Percentiles rank a stretch among this genome's conserved stretches.
Evolutionary conservation across 192 early-diverging fungal species (phyloP).

Genomic region (Backusella westeae): DNA sequence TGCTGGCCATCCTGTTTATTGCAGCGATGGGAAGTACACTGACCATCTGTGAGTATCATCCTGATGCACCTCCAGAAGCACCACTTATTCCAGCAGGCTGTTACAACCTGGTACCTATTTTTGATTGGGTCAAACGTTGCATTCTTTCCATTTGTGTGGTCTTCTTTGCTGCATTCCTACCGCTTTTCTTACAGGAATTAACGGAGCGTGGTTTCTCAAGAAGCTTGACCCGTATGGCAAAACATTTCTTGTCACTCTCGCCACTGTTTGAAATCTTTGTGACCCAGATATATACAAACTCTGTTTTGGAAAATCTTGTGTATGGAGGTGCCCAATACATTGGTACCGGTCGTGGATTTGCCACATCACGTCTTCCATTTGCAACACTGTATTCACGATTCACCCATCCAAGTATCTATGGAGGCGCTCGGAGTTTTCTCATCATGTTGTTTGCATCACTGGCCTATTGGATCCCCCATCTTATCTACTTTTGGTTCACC

Average conservation of each 20-base stretch:
- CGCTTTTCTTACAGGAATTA: slow-evolving; percentile 80
- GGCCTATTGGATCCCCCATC: slow-evolving; percentile 67
- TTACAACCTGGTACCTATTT: slow-evolving; percentile 69
- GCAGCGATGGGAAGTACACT: slow-evolving; percentile 66
- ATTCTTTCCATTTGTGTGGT: slow-evolving; percentile 80
- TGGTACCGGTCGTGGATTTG: slow-evolving; percentile 83
- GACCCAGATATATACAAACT: slow-evolving; percentile 84
- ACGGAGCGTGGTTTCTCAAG: slow-evolving; percentile 79
- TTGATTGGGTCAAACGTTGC: slow-evolving; percentile 81
- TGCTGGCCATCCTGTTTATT: slow-evolving; percentile 76
- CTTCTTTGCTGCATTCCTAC: slow-evolving; percentile 79
- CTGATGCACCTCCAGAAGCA: slow-evolving; percentile 47
- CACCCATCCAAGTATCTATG: slow-evolving; percentile 70
- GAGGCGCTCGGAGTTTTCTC: slow-evolving; percentile 66
- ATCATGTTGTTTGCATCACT: slow-evolving; percentile 75
- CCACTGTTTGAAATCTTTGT: slow-evolving; percentile 84
- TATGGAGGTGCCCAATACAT: slow-evolving; percentile 86
- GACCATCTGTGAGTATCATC: slow-evolving; percentile 55
- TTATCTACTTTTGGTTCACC: slow-evolving; percentile 83
- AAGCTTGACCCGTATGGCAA: slow-evolving; percentile 66
- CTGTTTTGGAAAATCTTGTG: slow-evolving; percentile 74
- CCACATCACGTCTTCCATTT: slow-evolving; percentile 76
- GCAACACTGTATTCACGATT: slow-evolving; percentile 74
- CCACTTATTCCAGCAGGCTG: slow-evolving; percentile 55
- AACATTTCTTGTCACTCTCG: slow-evolving; percentile 81